A percentile compares a stretch with the other conserved stretches of the same genome.
phyloP scores from a whole-genome alignment of 2,329 filamentous ascomycete genomes.

The Polychaeton citri region DNA sequence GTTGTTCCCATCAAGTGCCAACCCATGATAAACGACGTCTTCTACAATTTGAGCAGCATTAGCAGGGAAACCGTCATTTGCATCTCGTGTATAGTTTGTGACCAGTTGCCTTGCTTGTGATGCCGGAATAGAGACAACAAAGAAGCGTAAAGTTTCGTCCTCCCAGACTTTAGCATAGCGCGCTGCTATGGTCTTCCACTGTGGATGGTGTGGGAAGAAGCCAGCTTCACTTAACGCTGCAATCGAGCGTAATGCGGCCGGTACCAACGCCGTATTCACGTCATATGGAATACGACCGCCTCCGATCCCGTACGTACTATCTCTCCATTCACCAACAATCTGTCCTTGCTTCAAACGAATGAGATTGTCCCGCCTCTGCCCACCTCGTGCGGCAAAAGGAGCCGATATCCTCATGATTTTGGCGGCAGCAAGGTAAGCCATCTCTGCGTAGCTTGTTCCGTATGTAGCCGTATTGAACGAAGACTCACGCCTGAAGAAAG shows the following conservation, averaged over 20 bases:
- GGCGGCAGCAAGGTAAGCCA: constrained; percentile 40
- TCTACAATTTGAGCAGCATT: constrained; percentile 29
- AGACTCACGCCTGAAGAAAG: constrained; percentile 31
- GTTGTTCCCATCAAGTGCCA: constrained; percentile 42
- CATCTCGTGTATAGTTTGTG: constrained; percentile 30
- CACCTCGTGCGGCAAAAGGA: constrained; percentile 35
- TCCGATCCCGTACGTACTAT: constrained; percentile 46
- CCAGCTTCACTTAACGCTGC: constrained; percentile 36
- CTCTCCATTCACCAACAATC: constrained; percentile 49
- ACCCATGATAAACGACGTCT: constrained; percentile 40
- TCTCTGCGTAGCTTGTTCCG: constrained; percentile 39
- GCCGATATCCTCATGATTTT: constrained; percentile 45
- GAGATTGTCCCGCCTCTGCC: constrained; percentile 40
- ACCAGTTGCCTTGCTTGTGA: constrained; percentile 35
- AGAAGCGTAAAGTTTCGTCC: constrained; percentile 45
- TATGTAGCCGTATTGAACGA: constrained; percentile 38
- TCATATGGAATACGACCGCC: constrained; percentile 52
- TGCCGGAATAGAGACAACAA: constrained; percentile 33
- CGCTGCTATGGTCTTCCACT: constrained; percentile 35
- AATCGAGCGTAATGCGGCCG: constrained; percentile 48
- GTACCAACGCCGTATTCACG: constrained; percentile 50
- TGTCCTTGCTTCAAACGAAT: constrained; percentile 43
- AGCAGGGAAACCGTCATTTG: constrained; percentile 29
- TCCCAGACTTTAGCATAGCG: constrained; percentile 49
- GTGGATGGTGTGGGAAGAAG: constrained; percentile 36